phyloP scores from a whole-genome alignment of 169 alveolate genomes.

The Eimeria necatrix region DNA sequence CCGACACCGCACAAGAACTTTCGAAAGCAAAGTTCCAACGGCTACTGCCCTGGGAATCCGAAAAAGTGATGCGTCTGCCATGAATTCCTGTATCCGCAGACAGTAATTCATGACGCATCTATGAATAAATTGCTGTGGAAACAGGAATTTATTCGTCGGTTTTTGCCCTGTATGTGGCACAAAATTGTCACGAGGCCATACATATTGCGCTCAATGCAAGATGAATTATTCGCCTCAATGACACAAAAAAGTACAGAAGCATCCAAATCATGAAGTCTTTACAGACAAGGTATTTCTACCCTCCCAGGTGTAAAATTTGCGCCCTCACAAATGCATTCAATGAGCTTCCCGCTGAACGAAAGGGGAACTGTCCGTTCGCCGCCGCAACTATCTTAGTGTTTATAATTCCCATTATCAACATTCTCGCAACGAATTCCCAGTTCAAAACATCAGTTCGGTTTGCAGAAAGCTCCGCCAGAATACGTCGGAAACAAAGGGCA shows the following conservation, averaged over 20 bases:
- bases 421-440: constrained; percentile 13
- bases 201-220: constrained; percentile 13
- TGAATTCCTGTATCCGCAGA: no score
- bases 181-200: constrained; percentile 10
- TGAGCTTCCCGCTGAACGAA: constrained; percentile 31
- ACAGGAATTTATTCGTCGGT: no score
- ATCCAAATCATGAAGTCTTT: not conserved
- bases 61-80: not conserved
- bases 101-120: no score
- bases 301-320: not conserved
- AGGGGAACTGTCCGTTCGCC: no score
- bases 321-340: constrained; percentile 3
- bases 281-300: not conserved
- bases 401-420: no score
- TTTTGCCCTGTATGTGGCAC: constrained; percentile 45
- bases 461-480: not conserved
- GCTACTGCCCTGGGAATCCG: not conserved
- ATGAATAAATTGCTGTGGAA: no score
- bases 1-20: not conserved
- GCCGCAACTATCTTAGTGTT: no score
- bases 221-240: constrained; percentile 38
- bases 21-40: constrained; percentile 11
- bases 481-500: not conserved
- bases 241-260: constrained; percentile 55
- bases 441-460: not conserved